A percentile compares a stretch with the other conserved stretches of the same genome.
phyloP scores from a whole-genome alignment of 2,329 filamentous ascomycete species.

The Aspergillus sp. region DNA sequence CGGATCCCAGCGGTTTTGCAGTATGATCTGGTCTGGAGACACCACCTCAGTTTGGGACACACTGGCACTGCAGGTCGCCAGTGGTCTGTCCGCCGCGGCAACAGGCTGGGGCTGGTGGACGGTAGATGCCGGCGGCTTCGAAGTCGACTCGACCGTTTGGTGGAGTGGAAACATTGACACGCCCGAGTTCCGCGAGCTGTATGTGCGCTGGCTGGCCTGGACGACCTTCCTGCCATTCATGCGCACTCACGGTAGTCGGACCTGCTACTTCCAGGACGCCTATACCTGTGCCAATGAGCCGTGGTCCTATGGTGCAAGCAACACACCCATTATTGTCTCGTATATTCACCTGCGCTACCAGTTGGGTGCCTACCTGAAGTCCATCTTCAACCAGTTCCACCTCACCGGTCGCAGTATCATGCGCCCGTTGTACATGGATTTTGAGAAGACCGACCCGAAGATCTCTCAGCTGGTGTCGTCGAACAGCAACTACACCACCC shows the following conservation, averaged over 20 bases:
- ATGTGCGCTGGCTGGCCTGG: constrained; percentile 68
- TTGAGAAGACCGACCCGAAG: constrained; percentile 30
- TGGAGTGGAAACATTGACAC: constrained; percentile 57
- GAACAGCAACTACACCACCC: constrained; percentile 39
- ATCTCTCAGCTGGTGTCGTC: constrained; percentile 23
- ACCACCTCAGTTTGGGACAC: constrained; percentile 62
- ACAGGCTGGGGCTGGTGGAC: constrained; percentile 67
- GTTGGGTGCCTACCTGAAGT: constrained; percentile 39
- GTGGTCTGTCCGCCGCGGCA: constrained; percentile 64
- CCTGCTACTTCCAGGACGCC: constrained; percentile 46
- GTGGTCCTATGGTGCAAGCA: constrained; percentile 62
- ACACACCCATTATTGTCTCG: constrained; percentile 58
- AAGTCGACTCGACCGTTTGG: constrained; percentile 45
- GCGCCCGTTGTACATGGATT: constrained; percentile 45
- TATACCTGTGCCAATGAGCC: constrained; percentile 54
- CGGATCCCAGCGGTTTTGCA: constrained; percentile 61
- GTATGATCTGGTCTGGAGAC: constrained; percentile 63
- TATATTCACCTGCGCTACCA: constrained; percentile 60
- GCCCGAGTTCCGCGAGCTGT: constrained; percentile 59
- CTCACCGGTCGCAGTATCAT: constrained; percentile 39
- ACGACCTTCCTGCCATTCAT: constrained; percentile 61
- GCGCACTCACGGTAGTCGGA: constrained; percentile 63
- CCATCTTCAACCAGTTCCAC: constrained; percentile 38
- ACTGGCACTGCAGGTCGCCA: constrained; percentile 59
- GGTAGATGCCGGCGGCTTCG: constrained; percentile 68